Evolutionary conservation across 176 grass and related monocot species (phyloP).

Genomic region (Paspalum vaginatum): DNA sequence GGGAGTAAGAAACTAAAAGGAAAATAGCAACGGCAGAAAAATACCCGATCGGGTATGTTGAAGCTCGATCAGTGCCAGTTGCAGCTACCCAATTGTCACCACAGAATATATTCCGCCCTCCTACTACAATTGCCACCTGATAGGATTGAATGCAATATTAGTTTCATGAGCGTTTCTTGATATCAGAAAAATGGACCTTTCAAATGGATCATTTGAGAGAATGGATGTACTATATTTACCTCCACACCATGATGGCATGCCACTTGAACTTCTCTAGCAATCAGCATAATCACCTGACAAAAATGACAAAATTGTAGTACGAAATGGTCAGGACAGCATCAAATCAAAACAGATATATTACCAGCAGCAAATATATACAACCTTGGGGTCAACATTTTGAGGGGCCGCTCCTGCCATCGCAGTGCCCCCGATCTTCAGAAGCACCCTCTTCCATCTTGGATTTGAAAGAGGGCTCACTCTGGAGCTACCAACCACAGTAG

Average conservation of each 20-base stretch:
- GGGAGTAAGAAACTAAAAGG: no score
- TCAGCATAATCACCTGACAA: slow-evolving; percentile 78
- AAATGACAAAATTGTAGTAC: slow-evolving; percentile 23
- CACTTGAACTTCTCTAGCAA: slow-evolving; percentile 91
- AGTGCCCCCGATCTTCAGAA: slow-evolving; percentile 83
- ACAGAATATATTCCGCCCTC: slow-evolving; percentile 91
- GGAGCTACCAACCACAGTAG: slow-evolving; percentile 31
- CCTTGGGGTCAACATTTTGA: slow-evolving; percentile 94
- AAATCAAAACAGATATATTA: slow-evolving; percentile 17
- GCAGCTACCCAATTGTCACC: slow-evolving; percentile 77
- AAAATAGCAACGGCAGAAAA: slow-evolving; percentile 11
- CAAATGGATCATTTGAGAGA: neutral
- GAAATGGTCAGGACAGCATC: slow-evolving; percentile 13
- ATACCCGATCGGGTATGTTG: slow-evolving; percentile 85
- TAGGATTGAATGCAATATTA: slow-evolving; percentile 34
- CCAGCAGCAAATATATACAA: slow-evolving; percentile 33
- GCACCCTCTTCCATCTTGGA: slow-evolving; percentile 87
- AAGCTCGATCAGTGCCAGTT: slow-evolving; percentile 79
- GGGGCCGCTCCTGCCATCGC: slow-evolving; percentile 57
- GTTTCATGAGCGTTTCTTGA: neutral
- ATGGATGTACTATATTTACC: slow-evolving; percentile 46
- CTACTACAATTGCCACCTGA: slow-evolving; percentile 89
- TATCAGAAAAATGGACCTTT: neutral
- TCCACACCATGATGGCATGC: slow-evolving; percentile 72
- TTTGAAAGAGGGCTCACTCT: slow-evolving; percentile 46